Percentiles rank a stretch among this genome's conserved stretches.
Conservation (phyloP, 495 filamentous ascomycete species). For the Schizothecium vesticola region DNA sequence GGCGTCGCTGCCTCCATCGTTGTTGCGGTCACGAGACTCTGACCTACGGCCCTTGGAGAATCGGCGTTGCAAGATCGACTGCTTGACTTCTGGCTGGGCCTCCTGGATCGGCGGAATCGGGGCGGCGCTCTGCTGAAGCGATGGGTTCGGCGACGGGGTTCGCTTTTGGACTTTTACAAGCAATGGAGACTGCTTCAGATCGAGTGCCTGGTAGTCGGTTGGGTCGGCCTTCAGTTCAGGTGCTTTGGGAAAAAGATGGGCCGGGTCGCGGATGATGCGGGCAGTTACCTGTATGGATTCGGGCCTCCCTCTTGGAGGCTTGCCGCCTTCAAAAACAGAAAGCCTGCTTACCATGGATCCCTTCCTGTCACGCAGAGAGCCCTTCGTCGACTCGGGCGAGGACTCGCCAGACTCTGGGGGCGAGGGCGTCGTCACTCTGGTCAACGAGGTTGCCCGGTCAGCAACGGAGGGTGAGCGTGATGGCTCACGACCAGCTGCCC, state of each 20-base stretch:
- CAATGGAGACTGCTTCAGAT: slow-evolving; percentile 66
- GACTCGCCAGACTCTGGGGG: slow-evolving; percentile 41
- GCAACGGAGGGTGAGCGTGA: slow-evolving; percentile 43
- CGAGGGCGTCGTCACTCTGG: slow-evolving; percentile 28
- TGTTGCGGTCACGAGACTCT: slow-evolving; percentile 27
- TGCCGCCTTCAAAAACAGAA: slow-evolving; percentile 43
- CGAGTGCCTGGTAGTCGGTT: slow-evolving; percentile 44
- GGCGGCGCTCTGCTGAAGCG: slow-evolving; percentile 12
- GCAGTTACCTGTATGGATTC: slow-evolving; percentile 78
- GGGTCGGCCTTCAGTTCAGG: slow-evolving; percentile 34
- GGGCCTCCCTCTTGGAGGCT: slow-evolving; percentile 40
- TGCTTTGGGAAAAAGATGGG: slow-evolving; percentile 40
- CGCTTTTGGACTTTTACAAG: slow-evolving; percentile 62
- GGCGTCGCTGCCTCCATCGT: slow-evolving; percentile 6
- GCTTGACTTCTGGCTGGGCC: slow-evolving; percentile 22
- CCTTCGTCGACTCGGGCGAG: slow-evolving; percentile 32
- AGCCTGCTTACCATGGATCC: slow-evolving; percentile 43
- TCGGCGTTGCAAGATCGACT: slow-evolving; percentile 33
- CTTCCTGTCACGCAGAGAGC: slow-evolving; percentile 31
- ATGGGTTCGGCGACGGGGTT: slow-evolving; percentile 20
- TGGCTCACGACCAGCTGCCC: slow-evolving; percentile 34
- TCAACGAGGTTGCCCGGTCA: slow-evolving; percentile 38
- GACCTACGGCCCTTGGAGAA: slow-evolving; percentile 25
- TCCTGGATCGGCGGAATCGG: slow-evolving; percentile 15
- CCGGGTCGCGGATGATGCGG: slow-evolving; percentile 62